Conservation (phyloP, 305 asterid species). For the Galium porrigens region DNA sequence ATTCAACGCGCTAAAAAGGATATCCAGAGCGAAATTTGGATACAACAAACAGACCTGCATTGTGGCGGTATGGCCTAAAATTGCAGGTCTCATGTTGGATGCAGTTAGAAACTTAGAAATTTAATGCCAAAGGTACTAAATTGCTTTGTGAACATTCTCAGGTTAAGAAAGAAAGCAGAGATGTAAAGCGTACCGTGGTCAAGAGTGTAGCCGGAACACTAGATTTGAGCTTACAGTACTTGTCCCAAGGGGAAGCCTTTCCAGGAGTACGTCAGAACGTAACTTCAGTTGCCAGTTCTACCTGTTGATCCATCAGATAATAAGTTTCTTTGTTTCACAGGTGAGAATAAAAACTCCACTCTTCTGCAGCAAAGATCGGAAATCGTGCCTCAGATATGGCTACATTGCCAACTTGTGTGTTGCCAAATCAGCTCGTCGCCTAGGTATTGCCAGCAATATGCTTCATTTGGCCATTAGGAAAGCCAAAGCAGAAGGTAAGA, state of each 20-base stretch:
- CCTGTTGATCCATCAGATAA: neutral
- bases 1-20: conserved; percentile 34
- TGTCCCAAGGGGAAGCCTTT: conserved; percentile 31
- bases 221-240: conserved; percentile 38
- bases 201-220: conserved; percentile 47
- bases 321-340: conserved; percentile 18
- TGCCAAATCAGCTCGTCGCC: conserved; percentile 48
- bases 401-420: conserved; percentile 56
- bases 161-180: conserved; percentile 33
- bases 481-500: conserved; percentile 30
- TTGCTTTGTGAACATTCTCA: conserved; percentile 14
- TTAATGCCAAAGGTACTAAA: neutral
- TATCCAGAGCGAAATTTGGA: conserved; percentile 37
- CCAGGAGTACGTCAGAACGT: conserved; percentile 37
- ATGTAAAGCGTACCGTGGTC: conserved; percentile 20
- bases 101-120: neutral
- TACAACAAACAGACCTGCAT: conserved; percentile 45
- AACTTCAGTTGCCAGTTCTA: neutral
- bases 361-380: conserved; percentile 24
- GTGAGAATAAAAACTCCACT: conserved; percentile 25
- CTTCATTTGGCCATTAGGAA: conserved; percentile 30
- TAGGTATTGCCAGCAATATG: conserved; percentile 46
- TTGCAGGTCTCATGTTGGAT: neutral
- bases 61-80: conserved; percentile 29
- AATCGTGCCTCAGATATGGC: conserved; percentile 26